A percentile compares a stretch with the other conserved stretches of the same genome.
These are phyloP conservation scores for Diatrype stigma DNA, from an alignment of 2,329 filamentous ascomycete genomes.

Conservation along the genomic window DNA sequence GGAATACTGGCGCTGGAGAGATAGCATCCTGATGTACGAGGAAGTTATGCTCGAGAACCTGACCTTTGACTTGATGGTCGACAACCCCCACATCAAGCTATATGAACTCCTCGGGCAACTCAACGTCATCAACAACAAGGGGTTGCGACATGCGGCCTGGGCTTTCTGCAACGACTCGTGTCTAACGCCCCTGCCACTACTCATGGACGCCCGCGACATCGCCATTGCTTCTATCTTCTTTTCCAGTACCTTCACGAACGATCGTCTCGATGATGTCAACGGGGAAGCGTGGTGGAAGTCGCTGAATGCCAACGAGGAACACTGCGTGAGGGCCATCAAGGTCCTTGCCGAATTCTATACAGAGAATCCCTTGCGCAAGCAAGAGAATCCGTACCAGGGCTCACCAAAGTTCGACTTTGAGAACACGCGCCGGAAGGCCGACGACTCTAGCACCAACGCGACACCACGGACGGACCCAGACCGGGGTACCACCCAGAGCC, in stretches of 20 bases:
- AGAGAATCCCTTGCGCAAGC: slow-evolving; percentile 59
- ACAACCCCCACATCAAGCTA: slow-evolving; percentile 81
- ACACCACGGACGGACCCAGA: slow-evolving; percentile 42
- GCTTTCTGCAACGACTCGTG: slow-evolving; percentile 89
- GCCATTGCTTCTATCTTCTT: slow-evolving; percentile 86
- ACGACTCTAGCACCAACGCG: slow-evolving; percentile 44
- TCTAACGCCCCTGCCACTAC: slow-evolving; percentile 77
- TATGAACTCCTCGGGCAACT: slow-evolving; percentile 76
- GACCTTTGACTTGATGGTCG: slow-evolving; percentile 89
- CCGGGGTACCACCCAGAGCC: slow-evolving; percentile 42
- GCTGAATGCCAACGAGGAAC: slow-evolving; percentile 65
- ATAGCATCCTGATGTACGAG: slow-evolving; percentile 88
- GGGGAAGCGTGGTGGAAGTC: slow-evolving; percentile 85
- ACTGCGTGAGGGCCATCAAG: slow-evolving; percentile 69
- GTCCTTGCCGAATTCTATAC: slow-evolving; percentile 67
- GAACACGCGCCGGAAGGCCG: slow-evolving; percentile 48
- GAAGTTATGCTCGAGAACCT: slow-evolving; percentile 87
- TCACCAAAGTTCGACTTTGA: slow-evolving; percentile 55
- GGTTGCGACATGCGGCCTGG: slow-evolving; percentile 82
- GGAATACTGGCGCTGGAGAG: slow-evolving; percentile 97
- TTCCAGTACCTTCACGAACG: slow-evolving; percentile 68
- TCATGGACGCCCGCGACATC: slow-evolving; percentile 75
- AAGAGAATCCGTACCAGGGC: slow-evolving; percentile 45
- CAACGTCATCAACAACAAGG: slow-evolving; percentile 72
- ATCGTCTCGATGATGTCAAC: slow-evolving; percentile 71